These are phyloP conservation scores for Xylaria sp. DNA, from an alignment of 2,329 filamentous ascomycete genomes.

Conservation along the genomic window DNA sequence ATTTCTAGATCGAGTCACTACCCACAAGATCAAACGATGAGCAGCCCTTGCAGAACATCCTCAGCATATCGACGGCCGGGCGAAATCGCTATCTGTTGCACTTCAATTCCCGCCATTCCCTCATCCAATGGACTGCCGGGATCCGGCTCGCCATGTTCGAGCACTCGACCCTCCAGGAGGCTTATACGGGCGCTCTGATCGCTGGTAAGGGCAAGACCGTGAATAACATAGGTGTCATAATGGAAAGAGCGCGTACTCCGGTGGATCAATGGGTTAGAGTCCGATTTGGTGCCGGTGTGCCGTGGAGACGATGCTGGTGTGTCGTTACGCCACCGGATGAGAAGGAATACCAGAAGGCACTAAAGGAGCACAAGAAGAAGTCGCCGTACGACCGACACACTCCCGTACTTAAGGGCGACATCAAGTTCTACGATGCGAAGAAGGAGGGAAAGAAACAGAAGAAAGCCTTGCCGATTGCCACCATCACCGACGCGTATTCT, in stretches of 20 bases:
- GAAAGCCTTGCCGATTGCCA: constrained; percentile 86
- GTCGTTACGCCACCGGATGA: constrained; percentile 91
- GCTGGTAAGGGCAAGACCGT: constrained; percentile 88
- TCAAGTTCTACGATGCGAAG: constrained; percentile 90
- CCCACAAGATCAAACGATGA: constrained; percentile 78
- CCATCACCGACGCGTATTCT: constrained; percentile 86
- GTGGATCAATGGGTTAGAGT: constrained; percentile 94
- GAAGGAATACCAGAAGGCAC: constrained; percentile 82
- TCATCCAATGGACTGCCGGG: constrained; percentile 93
- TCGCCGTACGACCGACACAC: constrained; percentile 77
- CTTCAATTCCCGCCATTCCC: constrained; percentile 91
- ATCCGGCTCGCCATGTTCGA: constrained; percentile 95
- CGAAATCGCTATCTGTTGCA: constrained; percentile 94
- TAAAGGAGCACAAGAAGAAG: constrained; percentile 80
- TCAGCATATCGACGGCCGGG: constrained; percentile 93
- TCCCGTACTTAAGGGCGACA: constrained; percentile 77
- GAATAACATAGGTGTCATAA: constrained; percentile 88
- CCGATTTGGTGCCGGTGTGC: constrained; percentile 91
- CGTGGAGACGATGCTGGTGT: constrained; percentile 96
- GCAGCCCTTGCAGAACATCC: constrained; percentile 86
- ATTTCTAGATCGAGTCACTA: constrained; percentile 76
- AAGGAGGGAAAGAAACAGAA: constrained; percentile 81
- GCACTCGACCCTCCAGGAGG: constrained; percentile 89
- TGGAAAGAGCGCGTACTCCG: constrained; percentile 76
- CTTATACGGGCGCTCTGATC: constrained; percentile 93